phyloP scores from a whole-genome alignment of 257 asterid species.

The Primulina huaijiensis region DNA sequence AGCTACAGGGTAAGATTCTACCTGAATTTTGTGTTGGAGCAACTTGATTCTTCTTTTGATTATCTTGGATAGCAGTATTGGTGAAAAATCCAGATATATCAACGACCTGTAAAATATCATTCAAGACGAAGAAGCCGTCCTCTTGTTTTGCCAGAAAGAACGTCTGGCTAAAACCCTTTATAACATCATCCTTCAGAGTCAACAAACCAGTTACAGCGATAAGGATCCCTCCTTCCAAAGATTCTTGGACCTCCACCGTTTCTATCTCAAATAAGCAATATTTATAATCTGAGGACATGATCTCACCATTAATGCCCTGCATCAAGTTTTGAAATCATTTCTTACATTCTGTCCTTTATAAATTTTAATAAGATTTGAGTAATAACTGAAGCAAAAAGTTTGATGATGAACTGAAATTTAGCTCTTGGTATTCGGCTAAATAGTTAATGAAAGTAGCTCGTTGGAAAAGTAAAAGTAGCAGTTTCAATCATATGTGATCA shows the following conservation, averaged over 20 bases:
- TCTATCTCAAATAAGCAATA: conserved; percentile 32
- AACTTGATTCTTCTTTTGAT: conserved; percentile 9
- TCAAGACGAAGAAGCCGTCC: conserved; percentile 48
- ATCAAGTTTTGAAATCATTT: not conserved
- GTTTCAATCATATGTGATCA: too few relatives aligned
- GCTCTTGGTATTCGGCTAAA: too few relatives aligned
- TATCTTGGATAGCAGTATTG: conserved; percentile 8
- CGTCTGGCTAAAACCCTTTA: conserved; percentile 44
- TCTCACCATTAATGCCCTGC: conserved; percentile 54
- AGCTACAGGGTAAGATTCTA: conserved; percentile 2
- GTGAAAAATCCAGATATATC: conserved; percentile 19
- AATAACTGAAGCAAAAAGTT: not conserved
- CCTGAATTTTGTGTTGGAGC: conserved; percentile 26
- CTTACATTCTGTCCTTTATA: not conserved
- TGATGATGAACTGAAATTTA: too few relatives aligned
- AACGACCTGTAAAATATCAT: conserved; percentile 47
- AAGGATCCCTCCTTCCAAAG: conserved; percentile 46
- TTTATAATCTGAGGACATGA: conserved; percentile 54
- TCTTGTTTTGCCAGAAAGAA: conserved; percentile 61
- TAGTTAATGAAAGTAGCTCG: too few relatives aligned
- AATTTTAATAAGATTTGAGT: not conserved
- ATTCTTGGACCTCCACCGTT: conserved; percentile 41
- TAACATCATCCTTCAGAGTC: conserved; percentile 26
- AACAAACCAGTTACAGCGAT: conserved; percentile 48
- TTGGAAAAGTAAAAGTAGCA: too few relatives aligned